Conservation (phyloP, 495 filamentous ascomycete genomes). For the Letharia lupina region DNA sequence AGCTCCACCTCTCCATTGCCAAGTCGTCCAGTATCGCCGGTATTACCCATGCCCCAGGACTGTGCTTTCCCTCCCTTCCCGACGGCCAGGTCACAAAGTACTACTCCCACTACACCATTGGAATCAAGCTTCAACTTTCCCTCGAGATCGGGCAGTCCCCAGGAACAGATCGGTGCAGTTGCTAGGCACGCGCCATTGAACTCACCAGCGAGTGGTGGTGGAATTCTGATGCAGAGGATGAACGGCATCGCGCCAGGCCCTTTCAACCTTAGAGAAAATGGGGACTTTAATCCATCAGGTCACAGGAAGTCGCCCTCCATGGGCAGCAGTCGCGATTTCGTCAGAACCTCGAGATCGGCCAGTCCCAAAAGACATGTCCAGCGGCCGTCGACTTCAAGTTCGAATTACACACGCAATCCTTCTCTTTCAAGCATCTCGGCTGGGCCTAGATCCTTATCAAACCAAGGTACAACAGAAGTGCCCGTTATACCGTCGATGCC, state of each 20-base stretch:
- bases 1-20: conserved; percentile 42
- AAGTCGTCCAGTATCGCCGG: conserved; percentile 36
- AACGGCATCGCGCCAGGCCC: conserved; percentile 60
- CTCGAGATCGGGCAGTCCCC: conserved; percentile 23
- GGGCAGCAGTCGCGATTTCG: conserved; percentile 27
- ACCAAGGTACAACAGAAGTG: conserved; percentile 16
- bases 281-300: conserved; percentile 2
- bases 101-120: conserved; percentile 30
- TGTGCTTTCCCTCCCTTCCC: conserved; percentile 56
- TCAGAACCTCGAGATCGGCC: conserved; percentile 14
- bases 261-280: conserved; percentile 40
- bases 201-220: conserved; percentile 32
- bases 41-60: conserved; percentile 43
- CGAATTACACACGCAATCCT: conserved; percentile 19
- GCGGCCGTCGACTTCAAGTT: conserved; percentile 25
- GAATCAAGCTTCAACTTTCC: conserved; percentile 27
- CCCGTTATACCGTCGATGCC: conserved; percentile 18
- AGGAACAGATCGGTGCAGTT: neutral
- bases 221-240: conserved; percentile 49
- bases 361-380: conserved; percentile 13
- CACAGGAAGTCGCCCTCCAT: conserved; percentile 29
- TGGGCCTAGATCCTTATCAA: conserved; percentile 13
- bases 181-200: conserved; percentile 34
- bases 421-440: conserved; percentile 24
- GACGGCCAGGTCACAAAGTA: conserved; percentile 36